These are phyloP conservation scores for Sporothrix mexicana DNA, from an alignment of 2,329 filamentous ascomycete species.

Conservation along the genomic window DNA sequence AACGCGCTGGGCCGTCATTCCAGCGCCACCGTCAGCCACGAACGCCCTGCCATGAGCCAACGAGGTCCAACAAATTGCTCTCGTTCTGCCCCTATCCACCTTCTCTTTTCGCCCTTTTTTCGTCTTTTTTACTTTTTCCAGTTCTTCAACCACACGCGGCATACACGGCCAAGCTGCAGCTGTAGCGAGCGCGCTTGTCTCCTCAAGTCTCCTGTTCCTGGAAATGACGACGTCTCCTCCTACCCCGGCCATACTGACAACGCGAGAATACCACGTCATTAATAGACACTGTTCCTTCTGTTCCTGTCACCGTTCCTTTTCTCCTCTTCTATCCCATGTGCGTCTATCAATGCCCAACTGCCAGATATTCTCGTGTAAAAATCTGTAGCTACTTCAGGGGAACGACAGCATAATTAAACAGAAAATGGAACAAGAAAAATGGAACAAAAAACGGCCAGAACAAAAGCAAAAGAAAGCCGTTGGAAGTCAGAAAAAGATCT, in stretches of 20 bases:
- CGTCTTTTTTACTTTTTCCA: background rate
- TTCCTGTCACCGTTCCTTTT: background rate
- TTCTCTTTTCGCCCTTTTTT: background rate
- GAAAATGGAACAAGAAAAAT: background rate
- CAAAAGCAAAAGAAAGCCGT: background rate
- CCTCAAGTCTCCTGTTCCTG: background rate
- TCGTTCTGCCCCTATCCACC: background rate
- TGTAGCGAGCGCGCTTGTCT: slow-evolving; percentile 17
- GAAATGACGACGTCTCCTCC: background rate
- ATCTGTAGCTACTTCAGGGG: background rate
- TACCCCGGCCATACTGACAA: background rate
- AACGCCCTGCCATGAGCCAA: background rate
- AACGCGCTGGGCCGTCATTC: slow-evolving; percentile 21
- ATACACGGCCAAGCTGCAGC: background rate
- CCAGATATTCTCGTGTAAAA: background rate
- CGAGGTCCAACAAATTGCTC: background rate
- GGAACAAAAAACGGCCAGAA: background rate
- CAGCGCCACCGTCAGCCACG: slow-evolving; percentile 22
- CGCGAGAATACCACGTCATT: slow-evolving; percentile 25
- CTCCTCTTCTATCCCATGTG: background rate
- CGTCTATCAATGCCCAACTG: background rate
- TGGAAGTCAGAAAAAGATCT: background rate
- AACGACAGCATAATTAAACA: background rate
- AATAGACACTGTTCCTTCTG: background rate
- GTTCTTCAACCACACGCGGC: slow-evolving; percentile 21